Evolutionary conservation across 2,329 filamentous ascomycete species (phyloP).

Genomic region (Blumeriella jaapii): DNA sequence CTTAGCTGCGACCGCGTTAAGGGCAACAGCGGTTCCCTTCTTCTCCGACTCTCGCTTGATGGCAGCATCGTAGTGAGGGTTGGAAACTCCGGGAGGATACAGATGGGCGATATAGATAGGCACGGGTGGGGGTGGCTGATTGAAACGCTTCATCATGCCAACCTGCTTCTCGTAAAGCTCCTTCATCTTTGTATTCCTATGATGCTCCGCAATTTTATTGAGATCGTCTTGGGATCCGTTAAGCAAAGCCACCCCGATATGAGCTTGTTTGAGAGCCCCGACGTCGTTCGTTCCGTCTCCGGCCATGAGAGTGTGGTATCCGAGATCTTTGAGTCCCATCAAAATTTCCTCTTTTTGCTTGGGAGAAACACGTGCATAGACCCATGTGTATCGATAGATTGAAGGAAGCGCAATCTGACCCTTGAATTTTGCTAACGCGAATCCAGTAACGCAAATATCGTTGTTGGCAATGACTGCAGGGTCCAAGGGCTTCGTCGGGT

Average conservation of each 20-base stretch:
- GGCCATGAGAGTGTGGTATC: slow-evolving; percentile 97
- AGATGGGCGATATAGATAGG: slow-evolving; percentile 88
- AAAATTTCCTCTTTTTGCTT: slow-evolving; percentile 99
- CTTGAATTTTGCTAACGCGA: slow-evolving; percentile 82
- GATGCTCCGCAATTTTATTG: slow-evolving; percentile 82
- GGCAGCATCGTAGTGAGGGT: slow-evolving; percentile 90
- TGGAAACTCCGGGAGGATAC: slow-evolving; percentile 79
- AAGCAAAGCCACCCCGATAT: slow-evolving; percentile 89
- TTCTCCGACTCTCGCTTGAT: slow-evolving; percentile 73
- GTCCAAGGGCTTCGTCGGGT: slow-evolving; percentile 72
- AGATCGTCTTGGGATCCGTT: slow-evolving; percentile 92
- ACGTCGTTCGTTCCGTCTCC: slow-evolving; percentile 98
- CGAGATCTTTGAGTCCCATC: slow-evolving; percentile 89
- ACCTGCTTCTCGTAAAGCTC: slow-evolving; percentile 96
- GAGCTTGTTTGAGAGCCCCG: slow-evolving; percentile 92
- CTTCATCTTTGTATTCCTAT: slow-evolving; percentile 94
- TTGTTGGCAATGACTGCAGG: slow-evolving; percentile 69
- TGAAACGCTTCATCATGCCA: slow-evolving; percentile 85
- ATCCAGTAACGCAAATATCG: slow-evolving; percentile 92
- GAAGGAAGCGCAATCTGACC: slow-evolving; percentile 65
- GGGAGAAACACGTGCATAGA: slow-evolving; percentile 94
- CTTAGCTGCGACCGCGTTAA: slow-evolving; percentile 37
- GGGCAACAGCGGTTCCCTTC: slow-evolving; percentile 54
- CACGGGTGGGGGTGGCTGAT: slow-evolving; percentile 83
- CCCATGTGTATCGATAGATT: slow-evolving; percentile 84